Evolutionary conservation across 2,329 filamentous ascomycete species (phyloP).

Genomic region (Coccinonectria pachysandricola): DNA sequence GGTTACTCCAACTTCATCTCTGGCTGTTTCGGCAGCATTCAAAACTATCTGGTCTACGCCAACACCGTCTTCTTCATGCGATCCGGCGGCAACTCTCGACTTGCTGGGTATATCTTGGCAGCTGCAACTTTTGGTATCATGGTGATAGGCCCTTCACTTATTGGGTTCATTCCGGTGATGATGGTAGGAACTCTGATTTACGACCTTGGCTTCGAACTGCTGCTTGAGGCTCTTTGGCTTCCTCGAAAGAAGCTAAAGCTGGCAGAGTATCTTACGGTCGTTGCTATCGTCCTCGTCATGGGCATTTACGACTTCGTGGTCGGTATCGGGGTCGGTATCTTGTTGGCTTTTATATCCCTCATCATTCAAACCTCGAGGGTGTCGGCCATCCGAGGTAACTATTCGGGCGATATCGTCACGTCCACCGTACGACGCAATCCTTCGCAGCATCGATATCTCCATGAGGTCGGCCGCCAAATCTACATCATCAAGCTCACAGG

Average conservation of each 20-base stretch:
- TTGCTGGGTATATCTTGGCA: slow-evolving; percentile 80
- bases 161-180: slow-evolving; percentile 93
- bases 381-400: slow-evolving; percentile 81
- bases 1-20: slow-evolving; percentile 89
- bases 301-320: slow-evolving; percentile 93
- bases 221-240: slow-evolving; percentile 78
- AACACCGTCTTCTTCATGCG: slow-evolving; percentile 96
- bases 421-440: slow-evolving; percentile 90
- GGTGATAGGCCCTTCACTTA: slow-evolving; percentile 74
- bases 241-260: slow-evolving; percentile 80
- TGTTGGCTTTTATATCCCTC: slow-evolving; percentile 82
- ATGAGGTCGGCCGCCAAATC: slow-evolving; percentile 77
- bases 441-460: slow-evolving; percentile 77
- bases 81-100: slow-evolving; percentile 76
- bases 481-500: slow-evolving; percentile 85
- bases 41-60: slow-evolving; percentile 96
- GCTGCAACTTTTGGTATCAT: slow-evolving; percentile 70
- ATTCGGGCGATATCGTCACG: slow-evolving; percentile 77
- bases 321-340: slow-evolving; percentile 83
- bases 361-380: slow-evolving; percentile 86
- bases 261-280: slow-evolving; percentile 81
- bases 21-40: slow-evolving; percentile 75
- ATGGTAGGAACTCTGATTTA: slow-evolving; percentile 95
- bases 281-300: slow-evolving; percentile 90
- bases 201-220: slow-evolving; percentile 82